phyloP scores from a whole-genome alignment of 257 asterid genomes.

The Solanum arcanum region DNA sequence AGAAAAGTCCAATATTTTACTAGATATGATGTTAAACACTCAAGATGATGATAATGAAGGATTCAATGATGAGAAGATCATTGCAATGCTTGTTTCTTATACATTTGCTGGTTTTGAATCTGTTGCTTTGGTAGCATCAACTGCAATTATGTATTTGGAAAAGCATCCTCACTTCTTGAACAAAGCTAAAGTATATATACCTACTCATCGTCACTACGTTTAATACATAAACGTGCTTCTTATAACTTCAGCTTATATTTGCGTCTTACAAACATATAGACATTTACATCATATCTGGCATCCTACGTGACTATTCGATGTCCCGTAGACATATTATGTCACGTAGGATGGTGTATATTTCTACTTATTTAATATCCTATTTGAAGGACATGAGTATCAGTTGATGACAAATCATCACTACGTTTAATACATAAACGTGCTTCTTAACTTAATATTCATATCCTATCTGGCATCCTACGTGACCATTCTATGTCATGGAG shows the following conservation, averaged over 20 bases:
- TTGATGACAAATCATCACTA: not conserved
- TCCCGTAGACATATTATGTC: not conserved
- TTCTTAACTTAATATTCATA: no score
- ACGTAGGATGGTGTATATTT: not conserved
- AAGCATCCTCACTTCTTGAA: not conserved
- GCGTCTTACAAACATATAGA: not conserved
- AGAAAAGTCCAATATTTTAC: no score
- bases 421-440: no score
- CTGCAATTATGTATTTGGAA: not conserved
- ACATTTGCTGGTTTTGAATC: no score
- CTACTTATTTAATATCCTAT: not conserved
- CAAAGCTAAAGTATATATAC: not conserved
- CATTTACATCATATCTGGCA: rapidly evolving
- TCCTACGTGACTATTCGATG: no score
- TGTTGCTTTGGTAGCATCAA: not conserved
- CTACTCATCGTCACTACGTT: not conserved
- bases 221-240: not conserved
- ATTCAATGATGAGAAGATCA: no score
- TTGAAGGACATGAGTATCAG: not conserved
- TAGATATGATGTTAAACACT: no score
- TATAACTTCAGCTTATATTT: no score
- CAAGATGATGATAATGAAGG: no score
- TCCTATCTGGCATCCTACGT: no score
- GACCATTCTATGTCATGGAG: no score
- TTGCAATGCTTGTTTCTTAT: no score